Evolutionary conservation across 2,329 filamentous ascomycete species (phyloP).

Genomic region (Pseudogymnoascus destructans): DNA sequence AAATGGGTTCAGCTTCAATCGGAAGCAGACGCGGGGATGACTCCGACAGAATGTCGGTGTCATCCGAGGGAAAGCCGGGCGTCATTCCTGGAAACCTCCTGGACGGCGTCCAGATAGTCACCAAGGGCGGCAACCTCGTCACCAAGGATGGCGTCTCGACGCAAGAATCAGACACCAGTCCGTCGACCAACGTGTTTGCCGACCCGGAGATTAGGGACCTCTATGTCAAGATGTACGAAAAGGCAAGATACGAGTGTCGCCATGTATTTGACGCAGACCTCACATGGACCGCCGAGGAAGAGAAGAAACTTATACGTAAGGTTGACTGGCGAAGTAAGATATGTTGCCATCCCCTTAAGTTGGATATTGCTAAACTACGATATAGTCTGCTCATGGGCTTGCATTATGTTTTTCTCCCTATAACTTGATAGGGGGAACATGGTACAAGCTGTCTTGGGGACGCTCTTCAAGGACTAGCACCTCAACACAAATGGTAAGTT

Average conservation of each 20-base stretch:
- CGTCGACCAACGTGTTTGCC: conserved; percentile 14
- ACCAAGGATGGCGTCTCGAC: conserved; percentile 13
- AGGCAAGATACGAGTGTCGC: conserved; percentile 21
- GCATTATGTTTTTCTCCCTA: conserved; percentile 30
- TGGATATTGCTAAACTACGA: neutral
- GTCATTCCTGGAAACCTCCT: conserved; percentile 5
- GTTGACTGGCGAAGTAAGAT: conserved; percentile 23
- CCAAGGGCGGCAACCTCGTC: conserved; percentile 9
- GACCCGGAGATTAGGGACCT: conserved; percentile 20
- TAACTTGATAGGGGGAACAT: conserved; percentile 29
- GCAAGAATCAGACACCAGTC: conserved; percentile 5
- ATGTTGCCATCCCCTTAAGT: neutral
- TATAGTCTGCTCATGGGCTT: conserved; percentile 13
- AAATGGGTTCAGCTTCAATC: neutral
- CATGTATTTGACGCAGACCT: conserved; percentile 18
- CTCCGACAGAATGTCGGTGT: neutral
- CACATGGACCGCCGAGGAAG: conserved; percentile 15
- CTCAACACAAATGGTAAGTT: conserved; percentile 31
- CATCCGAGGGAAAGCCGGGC: neutral
- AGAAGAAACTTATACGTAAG: conserved; percentile 11
- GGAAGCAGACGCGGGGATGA: neutral
- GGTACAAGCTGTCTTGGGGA: conserved; percentile 26
- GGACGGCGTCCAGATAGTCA: conserved; percentile 9
- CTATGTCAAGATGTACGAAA: conserved; percentile 18
- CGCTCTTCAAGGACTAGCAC: conserved; percentile 36